These are phyloP conservation scores for Parsonsia alboflavescens DNA, from an alignment of 257 asterid genomes.

Conservation along the genomic window DNA sequence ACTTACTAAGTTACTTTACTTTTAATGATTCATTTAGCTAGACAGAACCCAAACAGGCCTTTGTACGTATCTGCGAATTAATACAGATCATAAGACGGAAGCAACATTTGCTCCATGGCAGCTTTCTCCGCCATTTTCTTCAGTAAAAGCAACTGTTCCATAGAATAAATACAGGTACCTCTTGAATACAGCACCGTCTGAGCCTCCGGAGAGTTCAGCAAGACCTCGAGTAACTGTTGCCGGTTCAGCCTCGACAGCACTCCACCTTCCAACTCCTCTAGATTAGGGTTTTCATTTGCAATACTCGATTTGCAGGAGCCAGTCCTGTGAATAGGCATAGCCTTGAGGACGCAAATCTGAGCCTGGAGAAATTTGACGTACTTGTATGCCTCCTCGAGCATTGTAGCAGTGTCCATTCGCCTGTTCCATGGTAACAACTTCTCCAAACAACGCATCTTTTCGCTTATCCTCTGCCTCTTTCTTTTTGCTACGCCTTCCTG, in stretches of 20 bases:
- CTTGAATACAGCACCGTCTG: constrained; percentile 48
- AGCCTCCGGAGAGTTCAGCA: constrained; percentile 57
- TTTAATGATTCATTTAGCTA: background rate
- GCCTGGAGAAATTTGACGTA: constrained; percentile 74
- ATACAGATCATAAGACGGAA: background rate
- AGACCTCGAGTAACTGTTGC: constrained; percentile 63
- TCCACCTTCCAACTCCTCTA: constrained; percentile 15
- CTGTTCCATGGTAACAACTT: constrained; percentile 53
- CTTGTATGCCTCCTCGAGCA: constrained; percentile 69
- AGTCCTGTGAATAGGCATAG: constrained; percentile 42
- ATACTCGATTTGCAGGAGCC: background rate
- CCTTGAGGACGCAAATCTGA: constrained; percentile 54
- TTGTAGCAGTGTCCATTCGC: constrained; percentile 64
- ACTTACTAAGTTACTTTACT: too few species aligned
- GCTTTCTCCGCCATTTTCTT: constrained; percentile 11
- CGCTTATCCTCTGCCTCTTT: constrained; percentile 41
- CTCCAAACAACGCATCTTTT: constrained; percentile 44
- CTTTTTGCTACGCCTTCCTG: background rate
- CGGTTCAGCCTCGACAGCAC: constrained; percentile 42
- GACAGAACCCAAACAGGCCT: background rate
- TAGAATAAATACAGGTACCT: constrained; percentile 58
- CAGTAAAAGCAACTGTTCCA: constrained; percentile 47
- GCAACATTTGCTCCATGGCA: background rate
- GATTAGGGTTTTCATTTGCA: background rate
- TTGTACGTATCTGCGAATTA: background rate